A percentile compares a stretch with the other conserved stretches of the same genome.
phyloP scores from a whole-genome alignment of 148 eudicot genomes.

The Suaeda aralocaspica region DNA sequence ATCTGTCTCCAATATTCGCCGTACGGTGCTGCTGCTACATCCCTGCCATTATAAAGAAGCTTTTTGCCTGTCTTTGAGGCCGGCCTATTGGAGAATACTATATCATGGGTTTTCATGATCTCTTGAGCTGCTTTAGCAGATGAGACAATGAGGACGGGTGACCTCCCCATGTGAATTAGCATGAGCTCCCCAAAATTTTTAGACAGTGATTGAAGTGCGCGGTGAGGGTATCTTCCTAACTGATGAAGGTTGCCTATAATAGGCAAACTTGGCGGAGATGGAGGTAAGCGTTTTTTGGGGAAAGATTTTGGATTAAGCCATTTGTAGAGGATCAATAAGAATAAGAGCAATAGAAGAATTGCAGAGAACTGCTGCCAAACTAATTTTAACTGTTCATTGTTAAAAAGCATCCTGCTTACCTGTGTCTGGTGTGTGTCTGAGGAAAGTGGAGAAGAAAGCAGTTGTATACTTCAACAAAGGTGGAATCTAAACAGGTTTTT shows the following conservation, averaged over 20 bases:
- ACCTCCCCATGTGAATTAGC: constrained; percentile 25
- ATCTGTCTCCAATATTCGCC: constrained; percentile 53
- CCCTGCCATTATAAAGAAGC: constrained; percentile 31
- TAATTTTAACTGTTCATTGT: constrained; percentile 1
- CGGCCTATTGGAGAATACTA: constrained; percentile 35
- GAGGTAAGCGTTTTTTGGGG: constrained; percentile 22
- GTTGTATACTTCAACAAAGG: too few relatives aligned
- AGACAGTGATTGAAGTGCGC: constrained; percentile 28
- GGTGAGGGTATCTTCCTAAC: constrained; percentile 22
- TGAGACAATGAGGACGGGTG: constrained; percentile 33
- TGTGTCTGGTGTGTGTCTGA: too few relatives aligned
- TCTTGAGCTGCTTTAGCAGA: constrained; percentile 41
- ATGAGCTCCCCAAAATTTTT: constrained; percentile 28
- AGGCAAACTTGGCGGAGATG: constrained; percentile 33
- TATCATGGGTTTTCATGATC: constrained; percentile 49
- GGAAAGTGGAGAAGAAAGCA: too few relatives aligned
- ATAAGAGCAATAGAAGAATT: constrained; percentile 3
- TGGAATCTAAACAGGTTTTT: too few relatives aligned
- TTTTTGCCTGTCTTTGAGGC: not conserved
- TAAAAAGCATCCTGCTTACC: constrained; percentile 1
- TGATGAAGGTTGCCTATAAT: constrained; percentile 40
- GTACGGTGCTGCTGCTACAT: constrained; percentile 29
- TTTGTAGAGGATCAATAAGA: constrained; percentile 20
- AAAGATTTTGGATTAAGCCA: not conserved
- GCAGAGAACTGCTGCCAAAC: not conserved